Evolutionary conservation across 345 rosid species (phyloP).

Genomic region (Camelina hispida): DNA sequence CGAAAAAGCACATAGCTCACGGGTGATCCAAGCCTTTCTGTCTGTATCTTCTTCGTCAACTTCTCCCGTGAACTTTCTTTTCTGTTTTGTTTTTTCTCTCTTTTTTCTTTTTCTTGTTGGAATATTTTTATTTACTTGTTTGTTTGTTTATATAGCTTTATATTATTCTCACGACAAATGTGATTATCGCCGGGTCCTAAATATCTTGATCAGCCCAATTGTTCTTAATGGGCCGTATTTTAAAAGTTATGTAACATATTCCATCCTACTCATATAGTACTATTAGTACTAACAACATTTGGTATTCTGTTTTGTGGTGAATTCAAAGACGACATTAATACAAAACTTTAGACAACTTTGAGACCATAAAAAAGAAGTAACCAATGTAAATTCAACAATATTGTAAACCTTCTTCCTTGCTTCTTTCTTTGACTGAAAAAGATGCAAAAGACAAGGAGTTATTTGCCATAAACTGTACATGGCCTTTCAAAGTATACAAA

Average conservation of each 20-base stretch:
- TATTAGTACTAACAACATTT: too few species aligned
- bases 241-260: neutral
- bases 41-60: slow-evolving; percentile 40
- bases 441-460: slow-evolving; percentile 23
- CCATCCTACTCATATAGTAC: too few species aligned
- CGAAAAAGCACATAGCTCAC: slow-evolving; percentile 34
- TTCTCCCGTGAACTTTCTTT: slow-evolving; percentile 40
- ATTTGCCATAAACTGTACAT: slow-evolving; percentile 42
- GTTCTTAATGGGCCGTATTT: neutral
- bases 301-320: neutral
- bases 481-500: slow-evolving; percentile 37
- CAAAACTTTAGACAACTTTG: neutral
- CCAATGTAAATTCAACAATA: neutral
- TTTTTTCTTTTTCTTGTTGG: neutral
- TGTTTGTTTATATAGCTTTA: slow-evolving; percentile 18
- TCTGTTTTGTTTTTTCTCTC: slow-evolving; percentile 22
- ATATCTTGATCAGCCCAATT: slow-evolving; percentile 18
- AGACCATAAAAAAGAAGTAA: neutral
- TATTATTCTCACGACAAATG: slow-evolving; percentile 32
- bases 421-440: neutral
- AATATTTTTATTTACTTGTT: neutral
- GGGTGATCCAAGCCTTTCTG: slow-evolving; percentile 37
- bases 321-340: neutral
- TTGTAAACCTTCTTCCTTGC: neutral
- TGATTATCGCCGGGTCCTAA: neutral